These are phyloP conservation scores for Lagerstroemia speciosa DNA, from an alignment of 345 rosid genomes.

Conservation along the genomic window DNA sequence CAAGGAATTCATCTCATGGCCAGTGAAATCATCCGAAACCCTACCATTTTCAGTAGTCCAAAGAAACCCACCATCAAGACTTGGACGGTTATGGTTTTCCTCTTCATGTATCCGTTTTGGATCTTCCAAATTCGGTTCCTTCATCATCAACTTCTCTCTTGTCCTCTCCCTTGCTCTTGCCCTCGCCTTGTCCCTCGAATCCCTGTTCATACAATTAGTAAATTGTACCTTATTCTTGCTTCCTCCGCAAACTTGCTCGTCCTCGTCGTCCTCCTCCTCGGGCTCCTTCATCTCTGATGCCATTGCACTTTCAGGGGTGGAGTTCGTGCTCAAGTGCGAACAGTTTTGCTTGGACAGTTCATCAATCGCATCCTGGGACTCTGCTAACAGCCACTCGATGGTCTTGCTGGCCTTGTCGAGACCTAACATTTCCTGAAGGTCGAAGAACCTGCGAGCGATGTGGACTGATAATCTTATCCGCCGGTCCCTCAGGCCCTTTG, in stretches of 20 bases:
- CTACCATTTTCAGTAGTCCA: background rate
- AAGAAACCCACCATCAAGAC: conserved; percentile 4
- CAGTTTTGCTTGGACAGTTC: conserved; percentile 20
- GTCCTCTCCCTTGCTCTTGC: conserved; percentile 6
- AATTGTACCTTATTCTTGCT: conserved; percentile 19
- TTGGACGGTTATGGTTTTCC: background rate
- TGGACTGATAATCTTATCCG: conserved; percentile 73
- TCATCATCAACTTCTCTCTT: conserved; percentile 2
- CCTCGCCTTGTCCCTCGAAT: conserved; percentile 4
- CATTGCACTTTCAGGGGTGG: conserved; percentile 4
- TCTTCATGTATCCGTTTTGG: background rate
- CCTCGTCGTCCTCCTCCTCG: conserved; percentile 32
- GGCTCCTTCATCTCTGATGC: conserved; percentile 15
- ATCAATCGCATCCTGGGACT: conserved; percentile 46
- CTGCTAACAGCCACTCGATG: conserved; percentile 64
- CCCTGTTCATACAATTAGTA: background rate
- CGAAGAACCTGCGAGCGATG: conserved; percentile 59
- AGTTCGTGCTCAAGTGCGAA: background rate
- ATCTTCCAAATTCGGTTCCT: background rate
- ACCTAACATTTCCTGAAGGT: no score
- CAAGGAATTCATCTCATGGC: background rate
- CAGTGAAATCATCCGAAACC: background rate
- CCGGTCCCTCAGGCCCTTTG: conserved; percentile 70
- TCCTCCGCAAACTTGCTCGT: conserved; percentile 70
- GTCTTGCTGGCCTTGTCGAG: conserved; percentile 77